Percentiles rank a stretch among this genome's conserved stretches.
Evolutionary conservation across 345 rosid species (phyloP).

Genomic region (Salix viminalis): DNA sequence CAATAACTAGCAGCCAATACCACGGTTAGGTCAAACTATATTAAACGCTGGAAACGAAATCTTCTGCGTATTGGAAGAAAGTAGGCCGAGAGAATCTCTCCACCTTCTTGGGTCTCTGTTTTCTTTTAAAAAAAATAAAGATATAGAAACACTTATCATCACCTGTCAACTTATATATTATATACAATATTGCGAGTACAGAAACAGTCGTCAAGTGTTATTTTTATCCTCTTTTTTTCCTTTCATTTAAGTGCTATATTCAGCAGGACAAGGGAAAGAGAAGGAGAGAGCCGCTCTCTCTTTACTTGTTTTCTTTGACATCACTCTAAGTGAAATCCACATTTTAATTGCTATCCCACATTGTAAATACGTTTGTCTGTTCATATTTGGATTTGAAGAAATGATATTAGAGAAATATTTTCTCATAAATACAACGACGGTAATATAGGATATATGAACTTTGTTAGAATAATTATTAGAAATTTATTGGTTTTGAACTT

Average conservation of each 20-base stretch:
- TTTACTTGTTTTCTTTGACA: neutral
- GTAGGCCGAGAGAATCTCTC: slow-evolving; percentile 4
- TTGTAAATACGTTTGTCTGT: too few species aligned
- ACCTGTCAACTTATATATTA: neutral
- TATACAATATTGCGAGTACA: neutral
- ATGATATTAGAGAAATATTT: too few species aligned
- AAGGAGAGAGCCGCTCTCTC: neutral
- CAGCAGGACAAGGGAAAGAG: neutral
- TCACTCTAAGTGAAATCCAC: too few species aligned
- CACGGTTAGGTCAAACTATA: neutral
- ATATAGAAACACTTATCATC: neutral
- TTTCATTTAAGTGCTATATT: neutral
- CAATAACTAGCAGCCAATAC: neutral
- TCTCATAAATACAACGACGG: neutral
- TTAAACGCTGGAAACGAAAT: neutral
- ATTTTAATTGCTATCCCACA: too few species aligned
- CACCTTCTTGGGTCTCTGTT: slow-evolving; percentile 7
- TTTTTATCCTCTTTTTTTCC: neutral
- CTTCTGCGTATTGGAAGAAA: neutral
- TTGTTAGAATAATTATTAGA: too few species aligned
- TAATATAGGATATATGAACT: neutral
- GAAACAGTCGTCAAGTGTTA: neutral
- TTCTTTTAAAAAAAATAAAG: neutral
- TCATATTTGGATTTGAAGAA: neutral
- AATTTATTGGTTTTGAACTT: too few species aligned